Evolutionary conservation across 1,284 basidiomycete species (phyloP), one percentile per base, ranked within the genome.

Genomic region (Phenoliferia sp.): DNA sequence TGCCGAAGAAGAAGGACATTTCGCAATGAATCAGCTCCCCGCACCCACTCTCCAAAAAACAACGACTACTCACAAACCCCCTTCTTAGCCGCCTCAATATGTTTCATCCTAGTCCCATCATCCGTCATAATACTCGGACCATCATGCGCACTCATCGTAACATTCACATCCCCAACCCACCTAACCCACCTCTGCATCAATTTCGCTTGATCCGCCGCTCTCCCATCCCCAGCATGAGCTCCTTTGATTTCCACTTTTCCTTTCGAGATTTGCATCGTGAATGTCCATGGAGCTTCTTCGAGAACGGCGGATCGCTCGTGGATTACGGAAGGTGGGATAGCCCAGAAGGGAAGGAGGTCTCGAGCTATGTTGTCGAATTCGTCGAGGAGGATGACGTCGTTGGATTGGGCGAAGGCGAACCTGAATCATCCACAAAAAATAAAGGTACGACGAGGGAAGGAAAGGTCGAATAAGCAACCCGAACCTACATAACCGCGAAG

Each of bases 41-140:
- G n/a, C n/a, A n/a, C n/a, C n/a, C n/a, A n/a, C n/a, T n/a, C n/a
- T n/a, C n/a, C n/a, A n/a, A n/a, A n/a, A n/a, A n/a, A n/a, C n/a
- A n/a, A 10, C 26, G 33, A 62, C 16, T 34, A 78, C 81, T 77
- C 71, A 82, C 81, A 73, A 35, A 77, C 68, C 1, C 80, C 78
- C 54, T 74, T 61, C 65, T 75, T 74, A 12, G 79, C 78, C 44
- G 79, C 74, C 63, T 79, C 76, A 65, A 68, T 10, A 31, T 73
- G 70, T 44, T 35, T 50, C 58, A 52, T 28, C 66, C 61, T 61
- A 19, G 12, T 35, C 26, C 28, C 50, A 10, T 64, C 48, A 31
- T 71, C 66, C 72, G 69, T 66, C 58, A 73, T 71, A 61, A 73
- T 66, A 56, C 68, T 69, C 63, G 72, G 72, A n/a, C 72, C 72